Evolutionary conservation across 192 early-diverging fungal genomes (phyloP), one percentile per base, ranked within the genome.

Genomic region (Globomyces pollinis-pini): DNA sequence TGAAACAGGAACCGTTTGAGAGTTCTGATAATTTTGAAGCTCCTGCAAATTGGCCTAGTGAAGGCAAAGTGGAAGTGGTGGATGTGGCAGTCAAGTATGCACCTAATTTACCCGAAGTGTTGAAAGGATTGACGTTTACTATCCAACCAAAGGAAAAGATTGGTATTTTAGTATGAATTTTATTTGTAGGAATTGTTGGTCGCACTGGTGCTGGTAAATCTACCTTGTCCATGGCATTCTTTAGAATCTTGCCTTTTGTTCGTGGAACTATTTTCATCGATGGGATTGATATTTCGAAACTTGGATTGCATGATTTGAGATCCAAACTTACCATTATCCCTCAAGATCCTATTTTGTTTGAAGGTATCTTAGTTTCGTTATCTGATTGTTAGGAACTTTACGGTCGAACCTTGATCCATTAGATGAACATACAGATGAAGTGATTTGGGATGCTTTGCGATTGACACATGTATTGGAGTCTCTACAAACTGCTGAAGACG

Each of bases 151-250:
- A 62, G 4, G 77, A 81, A 45, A 78, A 72, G 32, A 57, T 79
- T 68, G 75, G 78, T 45, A n/a, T n/a, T n/a, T n/a, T n/a, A n/a
- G n/a, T 52, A 68, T 3, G 75, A 74, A 24, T 54, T 16, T 2
- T 1, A 24, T n/a, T 20, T 39, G 15, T 15, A 15, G 20, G 38
- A 20, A 33, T 81, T 76, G 58, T n/a, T 53, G 36, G 61, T 11
- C 67, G 78, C 42, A 86, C 79, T 26, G 91, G 88, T 32, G 87
- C 87, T 16, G 85, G 85, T 18, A 90, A 89, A 45, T 84, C 84
- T 11, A 76, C 85, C 1, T 60, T 89, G 26, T 65, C 73, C 13
- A 61, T 86, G 43, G 76, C 79, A 5, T 71, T 91, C 20, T 88
- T 90, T 66, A 75, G 88, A 0, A 75, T 90, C 24, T 69, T 85